Evolutionary conservation across 768 basidiomycete species (phyloP).

Genomic region (Vishniacozyma victoriae): DNA sequence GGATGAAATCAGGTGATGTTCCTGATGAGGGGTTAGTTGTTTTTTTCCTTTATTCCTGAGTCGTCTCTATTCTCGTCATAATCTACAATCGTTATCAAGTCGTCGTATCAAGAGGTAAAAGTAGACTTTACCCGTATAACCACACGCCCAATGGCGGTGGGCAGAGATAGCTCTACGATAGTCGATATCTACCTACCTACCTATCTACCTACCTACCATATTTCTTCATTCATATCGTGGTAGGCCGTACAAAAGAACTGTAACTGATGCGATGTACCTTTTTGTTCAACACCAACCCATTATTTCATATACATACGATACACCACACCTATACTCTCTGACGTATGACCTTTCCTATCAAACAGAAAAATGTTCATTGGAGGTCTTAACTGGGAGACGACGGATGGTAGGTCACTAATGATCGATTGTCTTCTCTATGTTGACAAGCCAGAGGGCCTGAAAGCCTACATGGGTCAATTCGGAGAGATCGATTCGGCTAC

Average conservation of each 20-base stretch:
- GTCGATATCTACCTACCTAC: conserved; percentile 1
- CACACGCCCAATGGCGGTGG: too few species aligned
- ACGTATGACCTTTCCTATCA: neutral
- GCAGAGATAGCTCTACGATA: too few species aligned
- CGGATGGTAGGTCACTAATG: conserved; percentile 70
- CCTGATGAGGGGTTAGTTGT: conserved; percentile 94
- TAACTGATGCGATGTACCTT: too few species aligned
- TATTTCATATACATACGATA: conserved; percentile 42
- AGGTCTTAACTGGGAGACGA: conserved; percentile 99
- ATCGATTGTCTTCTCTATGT: neutral
- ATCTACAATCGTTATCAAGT: too few species aligned
- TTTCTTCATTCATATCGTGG: conserved; percentile 44
- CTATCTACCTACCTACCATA: conserved; percentile 26
- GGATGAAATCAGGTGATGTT: conserved; percentile 64
- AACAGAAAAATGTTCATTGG: conserved; percentile 99
- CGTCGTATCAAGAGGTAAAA: too few species aligned
- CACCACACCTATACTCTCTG: conserved; percentile 55
- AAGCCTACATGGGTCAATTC: conserved; percentile 86
- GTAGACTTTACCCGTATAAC: too few species aligned
- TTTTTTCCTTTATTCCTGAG: conserved; percentile 48
- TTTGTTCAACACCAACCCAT: too few species aligned
- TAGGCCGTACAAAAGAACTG: conserved; percentile 72
- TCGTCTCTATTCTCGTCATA: neutral
- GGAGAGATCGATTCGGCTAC: conserved; percentile 96
- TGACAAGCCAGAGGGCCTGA: conserved; percentile 44